These are phyloP conservation scores for Barnettozyma hawaiiensis DNA, from an alignment of 1,139 yeast genomes.

Conservation along the genomic window DNA sequence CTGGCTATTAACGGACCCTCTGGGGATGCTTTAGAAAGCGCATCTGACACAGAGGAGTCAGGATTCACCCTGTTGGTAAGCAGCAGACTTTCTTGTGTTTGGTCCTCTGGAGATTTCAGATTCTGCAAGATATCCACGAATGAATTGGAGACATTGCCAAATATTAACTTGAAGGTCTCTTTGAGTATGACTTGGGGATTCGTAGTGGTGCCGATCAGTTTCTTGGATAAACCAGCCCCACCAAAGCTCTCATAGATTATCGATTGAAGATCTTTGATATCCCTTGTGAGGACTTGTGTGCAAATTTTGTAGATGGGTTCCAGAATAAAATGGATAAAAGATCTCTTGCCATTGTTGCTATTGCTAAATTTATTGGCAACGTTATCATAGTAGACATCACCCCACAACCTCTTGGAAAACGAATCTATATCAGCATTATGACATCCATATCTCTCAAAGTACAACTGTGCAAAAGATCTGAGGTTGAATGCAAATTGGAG, in stretches of 20 bases:
- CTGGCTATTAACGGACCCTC: conserved; percentile 48
- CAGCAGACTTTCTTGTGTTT: conserved; percentile 12
- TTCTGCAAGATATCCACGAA: conserved; percentile 46
- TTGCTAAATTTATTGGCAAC: conserved; percentile 41
- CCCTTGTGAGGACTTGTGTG: conserved; percentile 54
- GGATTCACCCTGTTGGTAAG: conserved; percentile 13
- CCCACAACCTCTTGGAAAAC: conserved; percentile 67
- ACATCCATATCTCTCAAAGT: conserved; percentile 30
- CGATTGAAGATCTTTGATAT: conserved; percentile 36
- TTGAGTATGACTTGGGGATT: conserved; percentile 58
- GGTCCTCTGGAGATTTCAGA: conserved; percentile 39
- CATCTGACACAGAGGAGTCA: conserved; percentile 8
- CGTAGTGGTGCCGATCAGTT: conserved; percentile 37
- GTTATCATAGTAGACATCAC: conserved; percentile 53
- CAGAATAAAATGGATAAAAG: conserved; percentile 66
- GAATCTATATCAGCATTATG: conserved; percentile 33
- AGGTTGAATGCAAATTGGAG: conserved; percentile 62
- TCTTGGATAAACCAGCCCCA: conserved; percentile 37
- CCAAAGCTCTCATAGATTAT: conserved; percentile 45
- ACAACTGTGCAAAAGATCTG: conserved; percentile 55
- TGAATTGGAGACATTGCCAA: conserved; percentile 43
- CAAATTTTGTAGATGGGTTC: conserved; percentile 78
- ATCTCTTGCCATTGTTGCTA: conserved; percentile 32
- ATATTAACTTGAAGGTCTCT: conserved; percentile 49
- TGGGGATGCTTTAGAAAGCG: conserved; percentile 21